Evolutionary conservation across 352 stramenopile genomes (phyloP), one percentile per base, ranked within the genome.

Genomic region (Pythium angustatum): DNA sequence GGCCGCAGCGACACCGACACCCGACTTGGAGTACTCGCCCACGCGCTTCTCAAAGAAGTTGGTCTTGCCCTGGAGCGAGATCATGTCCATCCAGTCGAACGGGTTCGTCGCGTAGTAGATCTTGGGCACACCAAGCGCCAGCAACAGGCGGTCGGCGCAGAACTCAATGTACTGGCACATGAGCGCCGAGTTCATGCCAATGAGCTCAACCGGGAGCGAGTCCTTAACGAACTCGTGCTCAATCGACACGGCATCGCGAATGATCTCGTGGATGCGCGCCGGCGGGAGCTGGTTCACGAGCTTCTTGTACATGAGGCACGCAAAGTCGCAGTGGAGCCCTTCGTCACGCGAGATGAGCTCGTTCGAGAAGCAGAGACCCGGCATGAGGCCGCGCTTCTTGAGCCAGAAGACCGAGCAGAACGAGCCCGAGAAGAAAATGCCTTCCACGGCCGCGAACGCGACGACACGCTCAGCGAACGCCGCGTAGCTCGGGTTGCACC

Each of bases 161-260:
- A 99, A 99, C 83, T 99, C 87, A 81, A 99, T 99, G 89, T 99
- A 99, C 73, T 99, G 83, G 67, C 90, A 96, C 98, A 99, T 99
- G 60, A 99, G 83, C 43, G 60, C 56, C 54, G 86, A 95, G 86
- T 99, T 99, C 97, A 99, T 99, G 50, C 98, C 98, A 70, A 99
- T 99, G 59, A 99, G 84, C 75, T 99, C 97, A 17, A 99, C 97
- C 14, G 97, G 97, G 19, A 99, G 86, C 55, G 96, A 97, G 65
- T 98, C 94, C 27, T 82, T 81, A 53, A 99, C 94, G 68, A 99
- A 99, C 79, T 99, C 96, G 77, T 98, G 92, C 82, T 99, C 97
- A 71, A 99, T 99, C 40, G 76, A 68, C 17, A 99, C 97, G 31
- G 97, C 97, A 56, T 98, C 89, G 30, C 76, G 80, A 65, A 99